phyloP scores from a whole-genome alignment of 495 filamentous ascomycete species.

The Xanthoparmelia taractica region DNA sequence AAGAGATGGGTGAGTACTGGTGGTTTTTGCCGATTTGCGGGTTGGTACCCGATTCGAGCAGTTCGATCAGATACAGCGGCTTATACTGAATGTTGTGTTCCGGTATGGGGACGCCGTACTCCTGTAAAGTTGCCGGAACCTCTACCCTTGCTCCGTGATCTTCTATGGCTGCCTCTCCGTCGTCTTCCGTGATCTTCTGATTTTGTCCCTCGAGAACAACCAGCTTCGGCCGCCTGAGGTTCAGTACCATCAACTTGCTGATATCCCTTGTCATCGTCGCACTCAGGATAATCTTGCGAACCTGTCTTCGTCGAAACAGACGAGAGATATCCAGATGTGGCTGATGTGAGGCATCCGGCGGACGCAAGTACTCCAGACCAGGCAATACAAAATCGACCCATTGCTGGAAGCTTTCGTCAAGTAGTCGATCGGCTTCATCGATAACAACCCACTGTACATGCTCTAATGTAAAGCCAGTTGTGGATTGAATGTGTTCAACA shows the following conservation, averaged over 20 bases:
- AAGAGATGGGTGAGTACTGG: not conserved
- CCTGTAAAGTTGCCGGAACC: slow-evolving; percentile 61
- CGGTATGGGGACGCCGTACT: slow-evolving; percentile 65
- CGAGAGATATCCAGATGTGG: slow-evolving; percentile 5
- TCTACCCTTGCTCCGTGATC: slow-evolving; percentile 37
- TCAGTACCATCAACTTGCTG: slow-evolving; percentile 65
- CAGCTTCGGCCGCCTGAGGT: slow-evolving; percentile 64
- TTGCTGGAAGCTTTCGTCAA: slow-evolving; percentile 87
- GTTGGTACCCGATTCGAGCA: slow-evolving; percentile 41
- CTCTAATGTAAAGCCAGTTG: slow-evolving; percentile 67
- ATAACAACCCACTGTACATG: slow-evolving; percentile 80
- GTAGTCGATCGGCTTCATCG: slow-evolving; percentile 87
- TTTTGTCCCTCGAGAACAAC: slow-evolving; percentile 57
- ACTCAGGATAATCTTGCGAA: slow-evolving; percentile 72
- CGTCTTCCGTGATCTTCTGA: not conserved
- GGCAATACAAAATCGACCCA: slow-evolving; percentile 72
- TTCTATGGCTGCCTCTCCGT: slow-evolving; percentile 8
- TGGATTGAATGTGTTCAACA: slow-evolving; percentile 81
- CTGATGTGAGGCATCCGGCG: slow-evolving; percentile 36
- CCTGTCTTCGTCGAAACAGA: slow-evolving; percentile 30
- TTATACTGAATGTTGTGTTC: slow-evolving; percentile 59
- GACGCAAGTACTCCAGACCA: slow-evolving; percentile 46
- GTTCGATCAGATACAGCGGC: slow-evolving; percentile 67
- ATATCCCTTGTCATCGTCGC: slow-evolving; percentile 92
- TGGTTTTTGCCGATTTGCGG: slow-evolving; percentile 13